Base-by-base conservation (phyloP, 208 protist genomes). In the Acanthamoeba healyi region DNA sequence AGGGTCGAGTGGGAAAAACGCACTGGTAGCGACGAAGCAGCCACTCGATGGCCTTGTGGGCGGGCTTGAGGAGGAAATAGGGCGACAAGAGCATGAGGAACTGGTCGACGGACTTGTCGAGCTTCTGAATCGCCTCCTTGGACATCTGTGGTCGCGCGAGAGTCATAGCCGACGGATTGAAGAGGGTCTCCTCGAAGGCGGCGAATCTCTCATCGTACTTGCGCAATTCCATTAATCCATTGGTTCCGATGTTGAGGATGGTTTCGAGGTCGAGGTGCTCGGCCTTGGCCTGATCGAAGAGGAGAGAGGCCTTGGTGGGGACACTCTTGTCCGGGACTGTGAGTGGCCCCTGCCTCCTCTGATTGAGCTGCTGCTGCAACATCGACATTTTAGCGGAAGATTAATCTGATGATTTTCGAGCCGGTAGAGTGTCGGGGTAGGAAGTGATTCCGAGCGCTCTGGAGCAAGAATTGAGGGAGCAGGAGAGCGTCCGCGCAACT, bases 1-100 rank as follows among this genome's bases (percentile, higher is more conserved):
- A n/a, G 36, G 2, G 32, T 36, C 24, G 24, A 90, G 56, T 19
- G 15, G 10, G 82, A 42, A 32, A 44, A n/a, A 40, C 19, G 34
- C 51, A 92, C 86, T 54, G 77, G 79, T 74, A 96, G 32, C 92
- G 89, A 65, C 95, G 93, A 10, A 96, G 42, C 6, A 96, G 94
- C 92, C 94, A 96, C 77, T 96, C 95, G 40, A 96, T 40, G 29
- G 87, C 81, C 67, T 95, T 96, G 32, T 95, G 94, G 19, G 92
- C 63, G 40, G 94, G 40, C 46, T 92, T 95, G 40, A 95, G 72
- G n/a, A 96, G 63, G 26, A 96, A 92, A 36, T 95, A 94, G 24
- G 95, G 94, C 38, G 92, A 94, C 7, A 96, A 54, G 32, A 92
- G 36, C 32, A 58, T 49, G 15, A 96, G 58, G 65, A 96, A 95